Conservation (phyloP, 106 monocot genomes). For the Cymbidium sinense region DNA sequence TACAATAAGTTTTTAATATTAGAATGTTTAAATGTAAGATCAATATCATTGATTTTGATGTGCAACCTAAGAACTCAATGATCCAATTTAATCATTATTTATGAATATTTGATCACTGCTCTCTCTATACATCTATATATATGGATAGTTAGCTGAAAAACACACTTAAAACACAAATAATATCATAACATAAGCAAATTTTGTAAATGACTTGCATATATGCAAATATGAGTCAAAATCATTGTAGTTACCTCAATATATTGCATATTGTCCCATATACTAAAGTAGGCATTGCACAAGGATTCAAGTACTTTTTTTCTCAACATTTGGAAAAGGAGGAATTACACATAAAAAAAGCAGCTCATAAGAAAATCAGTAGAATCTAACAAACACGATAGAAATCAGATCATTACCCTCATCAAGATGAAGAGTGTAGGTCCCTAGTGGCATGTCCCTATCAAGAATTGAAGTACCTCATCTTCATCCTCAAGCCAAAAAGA, state of each 20-base stretch:
- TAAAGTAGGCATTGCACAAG: neutral
- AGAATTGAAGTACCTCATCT: constrained; percentile 89
- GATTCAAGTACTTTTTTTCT: neutral
- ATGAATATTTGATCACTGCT: too few relatives aligned
- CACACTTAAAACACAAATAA: too few relatives aligned
- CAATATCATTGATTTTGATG: too few relatives aligned
- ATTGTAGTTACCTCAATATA: neutral
- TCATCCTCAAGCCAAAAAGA: constrained; percentile 98
- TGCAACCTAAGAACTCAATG: too few relatives aligned
- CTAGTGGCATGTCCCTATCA: constrained; percentile 92
- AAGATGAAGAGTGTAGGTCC: constrained; percentile 82
- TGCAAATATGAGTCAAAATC: neutral
- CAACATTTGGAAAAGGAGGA: neutral
- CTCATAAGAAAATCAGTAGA: neutral
- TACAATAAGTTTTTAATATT: too few relatives aligned
- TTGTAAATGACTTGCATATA: too few relatives aligned
- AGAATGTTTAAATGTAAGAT: too few relatives aligned
- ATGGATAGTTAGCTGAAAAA: too few relatives aligned
- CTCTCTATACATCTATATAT: too few relatives aligned
- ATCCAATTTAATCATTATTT: too few relatives aligned
- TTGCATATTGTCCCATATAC: neutral
- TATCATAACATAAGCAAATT: too few relatives aligned
- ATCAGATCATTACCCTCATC: constrained; percentile 59
- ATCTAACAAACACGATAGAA: neutral
- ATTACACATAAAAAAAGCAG: neutral